Evolutionary conservation across 345 rosid genomes (phyloP), one percentile per base, ranked within the genome.

Genomic region (Cardamine chenopodiifolia): DNA sequence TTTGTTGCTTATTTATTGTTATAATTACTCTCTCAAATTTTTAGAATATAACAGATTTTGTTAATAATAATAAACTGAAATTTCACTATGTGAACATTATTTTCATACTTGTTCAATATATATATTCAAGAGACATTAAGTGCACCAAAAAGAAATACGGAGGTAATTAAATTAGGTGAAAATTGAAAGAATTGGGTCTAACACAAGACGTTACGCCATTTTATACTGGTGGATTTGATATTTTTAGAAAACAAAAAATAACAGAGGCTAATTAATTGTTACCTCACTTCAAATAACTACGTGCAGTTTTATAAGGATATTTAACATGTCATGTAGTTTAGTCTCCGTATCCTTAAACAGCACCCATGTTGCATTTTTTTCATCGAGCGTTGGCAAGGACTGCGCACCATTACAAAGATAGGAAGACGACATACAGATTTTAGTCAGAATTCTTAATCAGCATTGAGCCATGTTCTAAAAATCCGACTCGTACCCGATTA

Each of bases 141-240:
- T 71, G 67, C 26, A 50, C 48, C 34, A 34, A 34, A 50, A 49
- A 23, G 39, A 35, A 69, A 76, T 62, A 69, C 44, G 52, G 70
- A 62, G 64, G 75, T 69, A 76, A 76, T 62, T 62, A 45, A 31
- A 70, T 76, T 76, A 76, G 80, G 80, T 76, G 80, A 63, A 76
- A 75, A 61, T 75, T 75, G 57, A 75, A 75, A 61, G 74, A 60
- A 25, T 62, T 62, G 71, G 70, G 68, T 70, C 80, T 75, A 54
- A 34, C 15, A 20, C 22, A n/a, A 62, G 20, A 31, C 63, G 11
- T 13, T 56, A 37, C 61, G 63, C 77, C 73, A 73, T 57, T 63
- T 40, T 79, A 72, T 50, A 62, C 74, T 9, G 69, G 69, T 61
- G 75, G 61, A 9, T 63, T 68, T 69, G 62, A 53, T 25, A 42